Percentiles rank a stretch among this genome's conserved stretches.
Evolutionary conservation across 83 land plant genomes (phyloP).

Genomic region (Thuja plicata): DNA sequence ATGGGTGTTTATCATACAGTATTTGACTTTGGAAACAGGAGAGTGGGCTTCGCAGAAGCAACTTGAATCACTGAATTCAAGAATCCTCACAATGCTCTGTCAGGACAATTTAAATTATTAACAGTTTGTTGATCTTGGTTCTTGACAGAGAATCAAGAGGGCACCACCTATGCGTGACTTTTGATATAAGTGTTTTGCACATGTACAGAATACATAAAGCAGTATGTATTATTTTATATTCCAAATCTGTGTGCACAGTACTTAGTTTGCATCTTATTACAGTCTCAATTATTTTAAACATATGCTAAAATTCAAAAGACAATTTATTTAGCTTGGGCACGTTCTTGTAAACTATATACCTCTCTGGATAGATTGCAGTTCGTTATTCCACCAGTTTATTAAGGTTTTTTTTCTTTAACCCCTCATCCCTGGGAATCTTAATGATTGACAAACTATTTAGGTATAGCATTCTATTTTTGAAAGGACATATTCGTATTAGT

Average conservation of each 20-base stretch:
- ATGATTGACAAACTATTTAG: neutral
- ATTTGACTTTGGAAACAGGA: conserved; percentile 69
- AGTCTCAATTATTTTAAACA: neutral
- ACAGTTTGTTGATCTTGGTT: neutral
- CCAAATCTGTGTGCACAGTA: neutral
- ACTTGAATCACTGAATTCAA: conserved; percentile 26
- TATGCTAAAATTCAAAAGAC: no score
- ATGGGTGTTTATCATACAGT: conserved; percentile 93
- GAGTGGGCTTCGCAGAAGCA: conserved; percentile 76
- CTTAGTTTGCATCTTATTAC: neutral
- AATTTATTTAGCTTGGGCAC: neutral
- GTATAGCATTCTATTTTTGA: neutral
- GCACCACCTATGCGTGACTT: neutral
- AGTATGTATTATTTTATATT: neutral
- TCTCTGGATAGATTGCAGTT: neutral
- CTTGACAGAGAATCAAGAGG: neutral
- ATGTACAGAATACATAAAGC: neutral
- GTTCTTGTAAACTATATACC: neutral
- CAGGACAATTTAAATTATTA: neutral
- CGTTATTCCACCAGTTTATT: neutral
- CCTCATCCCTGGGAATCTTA: neutral
- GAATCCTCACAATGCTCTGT: neutral
- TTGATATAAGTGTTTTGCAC: neutral
- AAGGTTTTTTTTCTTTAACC: neutral
- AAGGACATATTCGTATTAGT: neutral